Percentiles rank a stretch among this genome's conserved stretches.
phyloP scores from a whole-genome alignment of 2,329 filamentous ascomycete species.

The Nothophoma quercina region DNA sequence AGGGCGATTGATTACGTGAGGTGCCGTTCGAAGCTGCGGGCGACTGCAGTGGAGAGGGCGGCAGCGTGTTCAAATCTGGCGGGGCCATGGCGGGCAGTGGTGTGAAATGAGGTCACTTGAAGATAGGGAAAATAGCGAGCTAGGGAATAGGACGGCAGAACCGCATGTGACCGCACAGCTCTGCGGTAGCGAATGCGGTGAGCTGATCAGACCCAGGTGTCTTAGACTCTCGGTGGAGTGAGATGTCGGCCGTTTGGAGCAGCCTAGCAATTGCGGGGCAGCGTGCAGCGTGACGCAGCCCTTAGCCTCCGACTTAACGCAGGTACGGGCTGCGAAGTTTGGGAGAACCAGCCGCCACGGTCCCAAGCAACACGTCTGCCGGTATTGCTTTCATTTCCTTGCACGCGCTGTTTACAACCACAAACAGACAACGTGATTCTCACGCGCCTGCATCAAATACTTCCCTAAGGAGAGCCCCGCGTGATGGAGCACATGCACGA shows the following conservation, averaged over 20 bases:
- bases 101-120: constrained; percentile 14
- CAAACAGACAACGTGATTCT: background rate
- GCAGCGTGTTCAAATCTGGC: constrained; percentile 68
- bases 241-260: background rate
- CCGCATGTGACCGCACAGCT: constrained; percentile 8
- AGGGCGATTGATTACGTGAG: constrained; percentile 37
- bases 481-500: constrained; percentile 12
- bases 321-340: constrained; percentile 9
- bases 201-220: constrained; percentile 9
- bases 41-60: constrained; percentile 56
- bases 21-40: constrained; percentile 37
- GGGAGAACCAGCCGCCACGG: background rate
- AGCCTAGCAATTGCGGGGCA: background rate
- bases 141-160: constrained; percentile 1
- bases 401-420: constrained; percentile 8
- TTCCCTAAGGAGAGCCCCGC: constrained; percentile 1
- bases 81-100: constrained; percentile 51
- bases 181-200: constrained; percentile 9
- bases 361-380: constrained; percentile 9
- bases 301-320: constrained; percentile 3
- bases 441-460: background rate
- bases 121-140: background rate
- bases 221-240: constrained; percentile 9
- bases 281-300: constrained; percentile 4
- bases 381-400: constrained; percentile 10